A percentile compares a stretch with the other conserved stretches of the same genome.
These are phyloP conservation scores for Exophiala viscosa DNA, from an alignment of 2,329 filamentous ascomycete genomes.

Conservation along the genomic window DNA sequence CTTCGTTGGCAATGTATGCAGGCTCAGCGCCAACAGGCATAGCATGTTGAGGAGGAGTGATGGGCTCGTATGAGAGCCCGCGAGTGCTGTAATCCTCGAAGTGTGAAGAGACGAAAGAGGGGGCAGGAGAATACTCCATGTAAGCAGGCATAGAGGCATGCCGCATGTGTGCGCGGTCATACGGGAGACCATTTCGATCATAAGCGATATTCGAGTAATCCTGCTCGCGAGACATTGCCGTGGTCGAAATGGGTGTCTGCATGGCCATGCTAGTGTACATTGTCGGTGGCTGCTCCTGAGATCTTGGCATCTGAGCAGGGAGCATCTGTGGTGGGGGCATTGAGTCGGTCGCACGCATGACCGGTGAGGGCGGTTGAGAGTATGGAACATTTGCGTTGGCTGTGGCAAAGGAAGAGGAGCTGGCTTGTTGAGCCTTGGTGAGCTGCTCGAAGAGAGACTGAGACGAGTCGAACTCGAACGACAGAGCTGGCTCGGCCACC, in stretches of 20 bases:
- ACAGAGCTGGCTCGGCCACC: slow-evolving; percentile 93
- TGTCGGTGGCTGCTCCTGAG: slow-evolving; percentile 63
- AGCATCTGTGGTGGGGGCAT: slow-evolving; percentile 92
- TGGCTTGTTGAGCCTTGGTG: slow-evolving; percentile 98
- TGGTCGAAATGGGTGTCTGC: slow-evolving; percentile 64
- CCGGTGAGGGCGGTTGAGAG: slow-evolving; percentile 80
- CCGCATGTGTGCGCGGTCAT: slow-evolving; percentile 79
- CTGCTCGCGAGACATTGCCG: slow-evolving; percentile 78
- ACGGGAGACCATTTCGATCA: slow-evolving; percentile 84
- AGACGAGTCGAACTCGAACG: slow-evolving; percentile 98
- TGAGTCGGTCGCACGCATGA: slow-evolving; percentile 83
- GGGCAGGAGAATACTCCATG: slow-evolving; percentile 95
- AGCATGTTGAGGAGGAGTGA: slow-evolving; percentile 91
- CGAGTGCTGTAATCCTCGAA: slow-evolving; percentile 98
- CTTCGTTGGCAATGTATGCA: slow-evolving; percentile 96
- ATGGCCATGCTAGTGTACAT: slow-evolving; percentile 70
- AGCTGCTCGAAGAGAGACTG: slow-evolving; percentile 99
- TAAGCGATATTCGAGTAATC: slow-evolving; percentile 81
- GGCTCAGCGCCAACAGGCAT: slow-evolving; percentile 79
- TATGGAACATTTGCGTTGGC: slow-evolving; percentile 65
- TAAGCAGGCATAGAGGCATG: slow-evolving; percentile 99
- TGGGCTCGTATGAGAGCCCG: slow-evolving; percentile 91
- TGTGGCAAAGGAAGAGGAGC: slow-evolving; percentile 91
- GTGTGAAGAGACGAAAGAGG: slow-evolving; percentile 97
- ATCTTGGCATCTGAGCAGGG: slow-evolving; percentile 55